phyloP scores from a whole-genome alignment of 148 eudicot species.

The Dysphania ambrosioides region DNA sequence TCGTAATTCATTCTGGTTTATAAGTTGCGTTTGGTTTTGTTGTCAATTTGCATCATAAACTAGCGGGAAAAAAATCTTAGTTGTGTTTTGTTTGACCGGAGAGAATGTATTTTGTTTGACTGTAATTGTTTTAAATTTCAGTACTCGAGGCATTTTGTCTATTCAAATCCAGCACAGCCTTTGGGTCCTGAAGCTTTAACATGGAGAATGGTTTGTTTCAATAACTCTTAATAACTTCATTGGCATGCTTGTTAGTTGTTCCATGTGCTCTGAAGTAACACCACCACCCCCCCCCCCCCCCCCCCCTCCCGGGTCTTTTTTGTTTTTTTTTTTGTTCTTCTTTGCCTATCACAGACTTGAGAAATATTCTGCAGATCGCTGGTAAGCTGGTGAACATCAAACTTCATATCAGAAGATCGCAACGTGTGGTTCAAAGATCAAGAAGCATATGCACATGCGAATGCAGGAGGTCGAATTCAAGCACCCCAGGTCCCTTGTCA shows the following conservation, averaged over 20 bases:
- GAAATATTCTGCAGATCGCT: constrained; percentile 56
- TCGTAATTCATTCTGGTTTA: neutral
- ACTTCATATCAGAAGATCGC: constrained; percentile 82
- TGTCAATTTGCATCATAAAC: neutral
- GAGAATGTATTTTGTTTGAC: constrained; percentile 1
- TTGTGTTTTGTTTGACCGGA: neutral
- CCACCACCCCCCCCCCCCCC: neutral
- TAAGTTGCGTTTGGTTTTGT: constrained; percentile 2
- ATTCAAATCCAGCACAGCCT: constrained; percentile 93
- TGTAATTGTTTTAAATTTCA: constrained; percentile 29
- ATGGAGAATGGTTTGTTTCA: constrained; percentile 89
- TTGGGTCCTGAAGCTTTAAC: constrained; percentile 90
- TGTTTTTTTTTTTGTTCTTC: too few relatives aligned
- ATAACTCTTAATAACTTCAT: neutral
- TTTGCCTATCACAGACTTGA: constrained; percentile 16
- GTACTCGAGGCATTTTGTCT: constrained; percentile 89
- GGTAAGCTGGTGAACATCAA: constrained; percentile 92
- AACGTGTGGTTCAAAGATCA: constrained; percentile 74
- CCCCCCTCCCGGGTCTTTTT: neutral
- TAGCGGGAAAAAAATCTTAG: neutral
- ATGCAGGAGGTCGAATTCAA: constrained; percentile 59
- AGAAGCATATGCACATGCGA: constrained; percentile 78
- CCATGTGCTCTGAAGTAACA: neutral
- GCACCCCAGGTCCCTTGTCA: constrained; percentile 30
- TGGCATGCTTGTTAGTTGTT: neutral